Evolutionary conservation across 768 basidiomycete genomes (phyloP).

Genomic region (Lactarius pseudohatsudake): DNA sequence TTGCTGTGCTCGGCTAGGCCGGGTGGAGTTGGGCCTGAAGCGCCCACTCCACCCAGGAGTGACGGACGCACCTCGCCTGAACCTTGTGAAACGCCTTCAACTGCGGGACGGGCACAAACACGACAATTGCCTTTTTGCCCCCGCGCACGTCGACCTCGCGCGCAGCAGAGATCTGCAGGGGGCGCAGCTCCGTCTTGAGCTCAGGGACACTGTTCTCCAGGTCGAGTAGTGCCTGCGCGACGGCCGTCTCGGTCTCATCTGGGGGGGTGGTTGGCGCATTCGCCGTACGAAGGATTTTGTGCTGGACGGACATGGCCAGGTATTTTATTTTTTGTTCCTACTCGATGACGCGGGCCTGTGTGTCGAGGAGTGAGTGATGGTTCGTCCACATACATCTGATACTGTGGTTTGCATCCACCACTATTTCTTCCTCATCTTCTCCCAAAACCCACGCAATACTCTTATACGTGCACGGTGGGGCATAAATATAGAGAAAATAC

Average conservation of each 20-base stretch:
- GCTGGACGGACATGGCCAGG: conserved; percentile 62
- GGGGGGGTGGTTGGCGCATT: conserved; percentile 90
- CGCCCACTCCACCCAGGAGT: not conserved
- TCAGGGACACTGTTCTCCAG: conserved; percentile 98
- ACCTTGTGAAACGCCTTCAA: conserved; percentile 98
- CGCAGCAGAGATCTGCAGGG: conserved; percentile 96
- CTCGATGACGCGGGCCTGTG: conserved; percentile 11
- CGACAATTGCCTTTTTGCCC: conserved; percentile 98
- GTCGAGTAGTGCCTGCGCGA: conserved; percentile 96
- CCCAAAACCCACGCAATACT: not conserved
- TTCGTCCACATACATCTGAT: not conserved
- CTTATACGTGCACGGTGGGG: not conserved
- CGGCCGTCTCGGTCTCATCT: conserved; percentile 85
- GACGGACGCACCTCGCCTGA: conserved; percentile 75
- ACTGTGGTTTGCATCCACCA: conserved; percentile 20
- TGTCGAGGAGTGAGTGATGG: not conserved
- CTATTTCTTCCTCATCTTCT: not conserved
- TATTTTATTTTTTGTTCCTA: conserved; percentile 6
- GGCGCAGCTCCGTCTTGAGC: conserved; percentile 94
- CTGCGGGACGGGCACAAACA: conserved; percentile 97
- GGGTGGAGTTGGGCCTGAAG: not conserved
- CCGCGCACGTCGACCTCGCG: conserved; percentile 99
- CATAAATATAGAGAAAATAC: not conserved
- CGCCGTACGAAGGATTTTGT: conserved; percentile 94
- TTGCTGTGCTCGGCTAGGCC: not conserved